These are phyloP conservation scores for Solanum habrochaites DNA, from an alignment of 257 asterid species.

Conservation along the genomic window DNA sequence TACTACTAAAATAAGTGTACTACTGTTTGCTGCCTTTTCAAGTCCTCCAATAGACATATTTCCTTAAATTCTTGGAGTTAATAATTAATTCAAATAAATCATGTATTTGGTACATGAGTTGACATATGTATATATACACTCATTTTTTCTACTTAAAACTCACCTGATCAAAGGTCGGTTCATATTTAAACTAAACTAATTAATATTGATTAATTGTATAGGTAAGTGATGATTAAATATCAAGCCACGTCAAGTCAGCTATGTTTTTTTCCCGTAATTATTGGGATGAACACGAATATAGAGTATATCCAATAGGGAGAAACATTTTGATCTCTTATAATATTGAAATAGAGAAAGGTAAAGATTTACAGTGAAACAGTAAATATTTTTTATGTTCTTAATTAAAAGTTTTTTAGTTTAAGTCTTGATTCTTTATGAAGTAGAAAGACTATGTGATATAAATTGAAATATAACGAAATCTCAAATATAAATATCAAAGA, in stretches of 20 bases:
- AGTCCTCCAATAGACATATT: neutral
- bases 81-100: neutral
- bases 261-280: neutral
- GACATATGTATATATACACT: neutral
- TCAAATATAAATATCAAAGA: neutral
- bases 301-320: neutral
- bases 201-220: neutral
- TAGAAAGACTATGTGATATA: rapidly evolving
- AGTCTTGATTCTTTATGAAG: neutral
- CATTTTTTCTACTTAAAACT: neutral
- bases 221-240: neutral
- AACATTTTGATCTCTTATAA: neutral
- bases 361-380: neutral
- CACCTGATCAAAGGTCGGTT: neutral
- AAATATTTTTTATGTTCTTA: neutral
- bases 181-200: neutral
- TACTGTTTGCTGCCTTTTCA: neutral
- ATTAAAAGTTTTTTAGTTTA: neutral
- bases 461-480: neutral
- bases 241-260: neutral
- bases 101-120: neutral
- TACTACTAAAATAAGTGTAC: neutral
- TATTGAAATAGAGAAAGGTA: neutral
- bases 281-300: neutral
- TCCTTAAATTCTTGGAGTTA: neutral